Evolutionary conservation across 108 stramenopile genomes (phyloP), one percentile per base, ranked within the genome.

Genomic region (Chaetoceros tenuissimus): DNA sequence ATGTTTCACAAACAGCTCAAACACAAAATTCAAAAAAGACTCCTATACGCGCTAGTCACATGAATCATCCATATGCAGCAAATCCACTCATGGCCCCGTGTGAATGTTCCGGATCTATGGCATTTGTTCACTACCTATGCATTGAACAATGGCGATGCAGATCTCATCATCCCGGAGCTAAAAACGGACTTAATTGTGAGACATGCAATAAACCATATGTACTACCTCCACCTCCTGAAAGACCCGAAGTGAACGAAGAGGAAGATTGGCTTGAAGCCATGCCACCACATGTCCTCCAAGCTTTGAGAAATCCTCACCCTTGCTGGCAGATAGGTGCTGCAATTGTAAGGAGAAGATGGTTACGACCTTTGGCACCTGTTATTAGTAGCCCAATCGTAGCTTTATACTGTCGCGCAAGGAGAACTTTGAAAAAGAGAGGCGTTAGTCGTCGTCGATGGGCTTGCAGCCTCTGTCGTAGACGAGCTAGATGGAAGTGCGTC

Each of bases 401-500:
- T 19, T 48, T 89, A 17, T 94, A 94, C 34, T 94, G 92, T 53
- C 68, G 82, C 17, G 84, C 85, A 1, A 68, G 92, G 24, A 66
- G 92, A 1, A 67, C 83, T 31, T 71, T 94, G 20, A 94, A 94
- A 63, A 94, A 94, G 60, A 73, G 85, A 7, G 88, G 88, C 3
- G 92, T 94, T 0, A 71, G 79, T 28, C 73, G 92, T 10, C 79
- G 92, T 7, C 74, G 92, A 48, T 94, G 92, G 92, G 88, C 92
- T 3, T 94, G 92, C 64, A 94, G 87, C 55, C 54, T 94, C 3
- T 94, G 92, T 63, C 79, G 84, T 1, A 70, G 88, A 19, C 60
- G 92, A 31, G 92, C 92, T 24, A 57, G 88, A 29, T 94, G 92
- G 92, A 94, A 94, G 77, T 94, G 92, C 48, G 92, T 94, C 23